Percentiles rank a stretch among this genome's conserved stretches.
Evolutionary conservation across 306 rosid species (phyloP).

Genomic region (Corylus heterophylla): DNA sequence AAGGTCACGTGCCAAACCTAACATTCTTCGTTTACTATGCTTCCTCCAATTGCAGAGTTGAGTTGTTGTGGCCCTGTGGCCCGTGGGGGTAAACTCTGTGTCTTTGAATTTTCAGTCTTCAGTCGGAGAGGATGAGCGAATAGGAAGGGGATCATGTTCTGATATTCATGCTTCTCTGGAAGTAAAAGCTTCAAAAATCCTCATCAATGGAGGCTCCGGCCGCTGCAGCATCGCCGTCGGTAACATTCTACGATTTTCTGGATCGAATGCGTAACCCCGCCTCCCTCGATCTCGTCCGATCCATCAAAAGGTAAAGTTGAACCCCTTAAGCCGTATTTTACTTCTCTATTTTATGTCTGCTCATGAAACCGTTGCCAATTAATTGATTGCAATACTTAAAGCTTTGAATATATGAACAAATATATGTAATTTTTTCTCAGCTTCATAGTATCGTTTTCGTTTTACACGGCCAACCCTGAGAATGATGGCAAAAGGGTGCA

Average conservation of each 20-base stretch:
- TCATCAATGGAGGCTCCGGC: constrained; percentile 45
- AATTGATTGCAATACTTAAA: not conserved
- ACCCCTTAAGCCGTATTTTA: not conserved
- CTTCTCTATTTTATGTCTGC: not conserved
- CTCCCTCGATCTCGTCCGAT: constrained; percentile 66
- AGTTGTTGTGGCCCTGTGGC: not conserved
- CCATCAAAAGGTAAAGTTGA: constrained; percentile 57
- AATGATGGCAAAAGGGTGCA: constrained; percentile 45
- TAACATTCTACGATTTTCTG: constrained; percentile 62
- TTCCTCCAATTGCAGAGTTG: not conserved
- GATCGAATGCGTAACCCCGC: constrained; percentile 83
- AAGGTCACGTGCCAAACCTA: constrained; percentile 30
- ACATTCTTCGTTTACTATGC: constrained; percentile 1
- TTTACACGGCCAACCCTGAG: constrained; percentile 42
- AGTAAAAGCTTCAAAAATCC: not conserved
- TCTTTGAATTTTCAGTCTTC: not conserved
- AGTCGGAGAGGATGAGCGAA: not conserved
- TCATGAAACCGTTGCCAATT: no score
- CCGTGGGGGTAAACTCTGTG: not conserved
- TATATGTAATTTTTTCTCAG: constrained; percentile 24
- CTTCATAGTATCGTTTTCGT: constrained; percentile 51
- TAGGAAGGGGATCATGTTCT: not conserved
- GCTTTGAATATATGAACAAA: not conserved
- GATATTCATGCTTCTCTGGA: no score
- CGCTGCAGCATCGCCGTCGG: constrained; percentile 29